Evolutionary conservation across 768 basidiomycete species (phyloP), one percentile per base, ranked within the genome.

Genomic region (Pulveroboletus frians): DNA sequence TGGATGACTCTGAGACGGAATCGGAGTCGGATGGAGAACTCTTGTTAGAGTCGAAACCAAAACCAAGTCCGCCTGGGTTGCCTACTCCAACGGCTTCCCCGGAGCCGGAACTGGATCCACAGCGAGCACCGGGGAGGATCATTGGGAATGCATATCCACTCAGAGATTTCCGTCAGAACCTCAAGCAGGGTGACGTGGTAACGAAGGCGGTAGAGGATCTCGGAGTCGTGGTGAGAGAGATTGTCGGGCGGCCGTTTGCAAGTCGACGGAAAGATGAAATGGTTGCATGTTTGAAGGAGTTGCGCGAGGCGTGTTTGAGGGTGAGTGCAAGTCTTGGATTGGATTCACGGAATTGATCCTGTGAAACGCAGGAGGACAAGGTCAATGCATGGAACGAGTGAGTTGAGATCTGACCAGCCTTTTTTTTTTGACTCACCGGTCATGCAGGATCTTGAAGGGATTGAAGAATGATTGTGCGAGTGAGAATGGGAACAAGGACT

Each of bases 191-290:
- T 0, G 91, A 92, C 64, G 70, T 92, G 17, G 88, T 93, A 34
- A 80, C 77, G 13, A 92, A 94, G 68, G 91, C 90, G 0, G 85
- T 92, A 8, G 83, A 86, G 57, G 92, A 93, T 65, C 67, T 94
- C 40, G 80, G 76, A 11, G 74, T 65, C 14, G 84, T 92, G 9
- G 78, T 93, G 39, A 72, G 73, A 50, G 85, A 91, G 62, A 77
- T 92, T 37, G 74, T 87, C 9, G 64, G 77, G 54, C 73, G 74
- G 23, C 88, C 88, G 32, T 95, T 94, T 68, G 78, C 87, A 35
- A 70, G 67, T 32, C 76, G 81, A 56, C 76, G 91, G 51, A 76
- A 75, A 32, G 72, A 73, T 14, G 86, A 92, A 65, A 76, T 93
- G 71, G 40, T 90, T 23, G 79, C 85, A 35, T 92, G 89, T 64